Conservation (phyloP, 768 basidiomycete genomes). For the Plicaturopsis crispa region DNA sequence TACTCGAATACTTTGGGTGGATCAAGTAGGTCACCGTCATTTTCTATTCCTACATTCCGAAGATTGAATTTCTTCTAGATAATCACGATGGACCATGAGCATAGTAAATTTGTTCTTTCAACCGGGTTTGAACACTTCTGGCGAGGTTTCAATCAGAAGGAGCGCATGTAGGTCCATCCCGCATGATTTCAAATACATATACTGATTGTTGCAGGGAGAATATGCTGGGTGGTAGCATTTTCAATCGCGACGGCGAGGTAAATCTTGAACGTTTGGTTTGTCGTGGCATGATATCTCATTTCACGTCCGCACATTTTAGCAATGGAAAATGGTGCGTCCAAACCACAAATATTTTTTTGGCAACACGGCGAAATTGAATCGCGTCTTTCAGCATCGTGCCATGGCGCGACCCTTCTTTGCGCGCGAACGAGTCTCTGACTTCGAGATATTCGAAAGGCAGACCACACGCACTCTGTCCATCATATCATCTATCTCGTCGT, state of each 20-base stretch:
- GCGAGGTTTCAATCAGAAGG: slow-evolving; percentile 57
- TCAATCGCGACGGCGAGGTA: slow-evolving; percentile 70
- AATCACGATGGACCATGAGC: slow-evolving; percentile 68
- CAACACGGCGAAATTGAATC: not conserved
- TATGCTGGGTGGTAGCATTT: slow-evolving; percentile 71
- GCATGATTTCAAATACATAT: not conserved
- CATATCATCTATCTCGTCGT: slow-evolving; percentile 31
- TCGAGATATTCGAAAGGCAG: slow-evolving; percentile 60
- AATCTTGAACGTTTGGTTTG: slow-evolving; percentile 10
- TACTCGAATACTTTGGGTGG: slow-evolving; percentile 59
- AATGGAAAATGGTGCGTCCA: slow-evolving; percentile 57
- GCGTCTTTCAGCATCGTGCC: slow-evolving; percentile 44
- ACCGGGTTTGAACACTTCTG: slow-evolving; percentile 65
- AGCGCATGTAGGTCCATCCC: slow-evolving; percentile 44
- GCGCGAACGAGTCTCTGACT: slow-evolving; percentile 61
- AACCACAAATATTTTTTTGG: not conserved
- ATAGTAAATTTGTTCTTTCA: slow-evolving; percentile 54
- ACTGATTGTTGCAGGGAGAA: slow-evolving; percentile 30
- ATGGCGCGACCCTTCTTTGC: slow-evolving; percentile 71
- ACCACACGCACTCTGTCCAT: slow-evolving; percentile 38
- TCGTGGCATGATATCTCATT: slow-evolving; percentile 6
- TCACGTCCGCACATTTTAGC: too few species aligned
- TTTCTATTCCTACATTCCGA: slow-evolving; percentile 1
- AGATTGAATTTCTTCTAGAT: slow-evolving; percentile 44
- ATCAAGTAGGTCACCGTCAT: slow-evolving; percentile 40